Conservation (phyloP, 2,329 filamentous ascomycete genomes). For the Apiospora pterosperma region DNA sequence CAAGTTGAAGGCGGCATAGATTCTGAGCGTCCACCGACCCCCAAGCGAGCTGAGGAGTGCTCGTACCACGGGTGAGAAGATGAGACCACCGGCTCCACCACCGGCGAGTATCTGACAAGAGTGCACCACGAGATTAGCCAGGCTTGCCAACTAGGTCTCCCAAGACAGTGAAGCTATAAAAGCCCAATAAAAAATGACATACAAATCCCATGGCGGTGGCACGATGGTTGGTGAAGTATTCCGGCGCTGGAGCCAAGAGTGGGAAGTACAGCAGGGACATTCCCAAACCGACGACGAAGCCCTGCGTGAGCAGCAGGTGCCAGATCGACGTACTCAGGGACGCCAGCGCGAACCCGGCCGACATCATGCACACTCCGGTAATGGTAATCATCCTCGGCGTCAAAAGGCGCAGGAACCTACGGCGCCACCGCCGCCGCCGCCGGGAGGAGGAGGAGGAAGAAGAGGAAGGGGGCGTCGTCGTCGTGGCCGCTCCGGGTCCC, state of each 20-base stretch:
- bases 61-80: constrained; percentile 36
- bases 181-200: constrained; percentile 9
- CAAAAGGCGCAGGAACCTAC: constrained; percentile 20
- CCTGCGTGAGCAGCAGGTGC: constrained; percentile 41
- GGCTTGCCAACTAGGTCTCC: not conserved
- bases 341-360: constrained; percentile 39
- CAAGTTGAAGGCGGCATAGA: constrained; percentile 34
- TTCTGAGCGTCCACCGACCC: constrained; percentile 40
- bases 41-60: constrained; percentile 38
- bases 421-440: constrained; percentile 19
- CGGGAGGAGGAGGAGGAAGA: too few species aligned
- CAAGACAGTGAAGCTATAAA: not conserved
- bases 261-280: constrained; percentile 41
- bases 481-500: constrained; percentile 15
- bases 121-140: not conserved
- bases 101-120: constrained; percentile 32
- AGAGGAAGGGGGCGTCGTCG: not conserved
- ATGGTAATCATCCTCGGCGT: constrained; percentile 35
- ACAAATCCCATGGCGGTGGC: constrained; percentile 43
- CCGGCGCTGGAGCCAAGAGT: constrained; percentile 41
- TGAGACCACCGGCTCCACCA: constrained; percentile 38
- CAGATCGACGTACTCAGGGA: constrained; percentile 31
- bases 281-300: constrained; percentile 39
- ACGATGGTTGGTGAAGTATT: constrained; percentile 45
- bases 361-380: constrained; percentile 37